Evolutionary conservation across 2,329 filamentous ascomycete species (phyloP).

Genomic region (Fusarium torreyae): DNA sequence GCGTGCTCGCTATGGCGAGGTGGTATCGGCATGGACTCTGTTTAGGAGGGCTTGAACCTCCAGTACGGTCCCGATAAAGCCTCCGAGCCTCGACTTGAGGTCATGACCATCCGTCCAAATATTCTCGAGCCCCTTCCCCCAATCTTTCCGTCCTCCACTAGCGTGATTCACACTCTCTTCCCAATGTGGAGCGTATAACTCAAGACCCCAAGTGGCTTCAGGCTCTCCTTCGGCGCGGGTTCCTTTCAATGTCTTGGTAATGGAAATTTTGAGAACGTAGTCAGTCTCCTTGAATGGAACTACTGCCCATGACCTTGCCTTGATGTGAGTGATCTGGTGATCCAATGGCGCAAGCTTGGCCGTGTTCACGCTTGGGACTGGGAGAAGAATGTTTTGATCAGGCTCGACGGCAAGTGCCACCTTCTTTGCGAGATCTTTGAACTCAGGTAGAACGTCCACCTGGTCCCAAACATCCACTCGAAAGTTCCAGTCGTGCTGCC

Average conservation of each 20-base stretch:
- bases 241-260: slow-evolving; percentile 51
- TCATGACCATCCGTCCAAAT: slow-evolving; percentile 53
- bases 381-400: slow-evolving; percentile 24
- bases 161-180: slow-evolving; percentile 55
- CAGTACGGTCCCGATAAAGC: slow-evolving; percentile 53
- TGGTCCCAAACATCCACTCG: slow-evolving; percentile 49
- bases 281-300: slow-evolving; percentile 52
- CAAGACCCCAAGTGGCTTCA: slow-evolving; percentile 51
- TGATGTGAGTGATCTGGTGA: slow-evolving; percentile 37
- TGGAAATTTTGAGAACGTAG: slow-evolving; percentile 54
- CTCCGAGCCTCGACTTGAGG: slow-evolving; percentile 49
- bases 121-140: slow-evolving; percentile 50
- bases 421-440: slow-evolving; percentile 43
- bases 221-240: slow-evolving; percentile 28
- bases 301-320: slow-evolving; percentile 48
- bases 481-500: slow-evolving; percentile 56
- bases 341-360: slow-evolving; percentile 20
- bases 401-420: slow-evolving; percentile 37
- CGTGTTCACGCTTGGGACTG: slow-evolving; percentile 29
- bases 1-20: slow-evolving; percentile 18
- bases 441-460: slow-evolving; percentile 32
- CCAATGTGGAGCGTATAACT: slow-evolving; percentile 56
- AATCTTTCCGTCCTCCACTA: slow-evolving; percentile 50
- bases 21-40: slow-evolving; percentile 22
- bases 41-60: slow-evolving; percentile 52